Percentiles rank a stretch among this genome's conserved stretches.
These are phyloP conservation scores for Monascus purpureus DNA, from an alignment of 495 filamentous ascomycete species.

Conservation along the genomic window DNA sequence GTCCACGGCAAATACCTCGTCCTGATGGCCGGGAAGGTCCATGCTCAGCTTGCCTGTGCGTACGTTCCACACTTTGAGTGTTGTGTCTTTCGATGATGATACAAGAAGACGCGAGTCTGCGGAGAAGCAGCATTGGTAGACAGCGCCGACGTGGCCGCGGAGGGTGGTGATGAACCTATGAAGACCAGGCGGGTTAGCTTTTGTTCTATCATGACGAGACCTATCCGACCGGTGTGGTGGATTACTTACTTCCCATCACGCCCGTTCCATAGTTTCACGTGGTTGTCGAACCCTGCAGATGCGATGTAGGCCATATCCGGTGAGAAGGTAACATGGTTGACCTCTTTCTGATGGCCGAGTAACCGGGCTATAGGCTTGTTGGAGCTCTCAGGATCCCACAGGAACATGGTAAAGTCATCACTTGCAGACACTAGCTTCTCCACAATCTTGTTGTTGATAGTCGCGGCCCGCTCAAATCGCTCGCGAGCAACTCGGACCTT, in stretches of 20 bases:
- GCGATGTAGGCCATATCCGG: conserved; percentile 79
- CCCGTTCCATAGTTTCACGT: conserved; percentile 77
- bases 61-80: conserved; percentile 88
- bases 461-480: conserved; percentile 82
- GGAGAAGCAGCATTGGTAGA: conserved; percentile 83
- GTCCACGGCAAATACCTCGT: conserved; percentile 89
- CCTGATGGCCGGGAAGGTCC: conserved; percentile 87
- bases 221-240: too few species aligned
- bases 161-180: conserved; percentile 66
- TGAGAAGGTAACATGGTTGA: conserved; percentile 92
- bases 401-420: conserved; percentile 93
- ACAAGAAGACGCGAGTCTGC: conserved; percentile 78
- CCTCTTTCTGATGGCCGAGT: conserved; percentile 86
- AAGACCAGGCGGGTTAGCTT: too few species aligned
- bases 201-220: too few species aligned
- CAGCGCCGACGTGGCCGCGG: conserved; percentile 82
- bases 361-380: conserved; percentile 80
- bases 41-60: conserved; percentile 65
- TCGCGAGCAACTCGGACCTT: conserved; percentile 64
- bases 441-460: conserved; percentile 57
- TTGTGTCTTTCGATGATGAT: conserved; percentile 81
- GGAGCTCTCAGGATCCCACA: conserved; percentile 76
- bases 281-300: conserved; percentile 81
- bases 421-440: conserved; percentile 83
- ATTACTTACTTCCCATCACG: conserved; percentile 44